A percentile compares a stretch with the other conserved stretches of the same genome.
phyloP scores from a whole-genome alignment of 2,329 filamentous ascomycete genomes.

The Diaporthe sp. region DNA sequence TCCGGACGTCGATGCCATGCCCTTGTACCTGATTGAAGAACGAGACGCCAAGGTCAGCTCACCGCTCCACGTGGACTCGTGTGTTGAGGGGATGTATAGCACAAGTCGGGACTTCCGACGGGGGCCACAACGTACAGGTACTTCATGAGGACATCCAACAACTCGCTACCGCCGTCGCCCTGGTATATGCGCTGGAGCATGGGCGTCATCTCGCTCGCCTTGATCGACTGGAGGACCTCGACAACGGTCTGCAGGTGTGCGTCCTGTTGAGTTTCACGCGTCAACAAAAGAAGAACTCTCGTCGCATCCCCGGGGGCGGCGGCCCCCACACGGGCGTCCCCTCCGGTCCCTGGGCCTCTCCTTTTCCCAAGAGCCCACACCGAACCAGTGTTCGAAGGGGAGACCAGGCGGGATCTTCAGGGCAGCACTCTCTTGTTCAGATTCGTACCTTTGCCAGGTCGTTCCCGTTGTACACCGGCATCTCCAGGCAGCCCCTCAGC shows the following conservation, averaged over 20 bases:
- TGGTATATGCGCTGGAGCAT: conserved; percentile 85
- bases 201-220: conserved; percentile 93
- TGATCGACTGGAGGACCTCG: conserved; percentile 95
- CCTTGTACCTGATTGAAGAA: conserved; percentile 77
- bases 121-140: conserved; percentile 76
- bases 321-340: not conserved
- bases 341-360: not conserved
- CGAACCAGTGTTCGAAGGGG: conserved; percentile 1
- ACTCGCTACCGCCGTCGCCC: conserved; percentile 82
- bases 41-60: conserved; percentile 28
- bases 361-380: not conserved
- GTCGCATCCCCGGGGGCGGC: conserved; percentile 31
- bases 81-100: not conserved
- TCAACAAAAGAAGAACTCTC: conserved; percentile 37
- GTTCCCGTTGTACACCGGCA: conserved; percentile 77
- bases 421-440: not conserved
- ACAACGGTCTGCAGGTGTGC: conserved; percentile 87
- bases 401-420: not conserved
- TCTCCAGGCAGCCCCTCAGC: conserved; percentile 84
- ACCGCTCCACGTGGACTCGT: not conserved
- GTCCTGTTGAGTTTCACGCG: conserved; percentile 64
- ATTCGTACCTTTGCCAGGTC: conserved; percentile 67
- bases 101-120: not conserved
- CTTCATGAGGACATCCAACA: conserved; percentile 95
- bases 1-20: conserved; percentile 70